Percentiles rank a stretch among this genome's conserved stretches.
Conservation (phyloP, 2,329 filamentous ascomycete species). For the Penicillium sclerotigenum region DNA sequence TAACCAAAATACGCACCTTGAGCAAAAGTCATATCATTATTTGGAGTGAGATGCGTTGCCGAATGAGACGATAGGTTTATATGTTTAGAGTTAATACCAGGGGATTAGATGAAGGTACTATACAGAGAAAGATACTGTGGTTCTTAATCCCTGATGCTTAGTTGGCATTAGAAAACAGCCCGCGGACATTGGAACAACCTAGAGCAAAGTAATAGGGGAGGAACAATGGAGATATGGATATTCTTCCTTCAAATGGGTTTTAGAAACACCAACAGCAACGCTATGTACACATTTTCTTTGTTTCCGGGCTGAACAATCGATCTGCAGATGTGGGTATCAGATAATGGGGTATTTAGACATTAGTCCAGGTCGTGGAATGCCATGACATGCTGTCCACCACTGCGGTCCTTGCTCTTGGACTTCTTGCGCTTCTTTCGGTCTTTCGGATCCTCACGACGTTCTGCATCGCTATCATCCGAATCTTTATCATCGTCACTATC, state of each 20-base stretch:
- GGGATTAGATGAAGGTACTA: neutral
- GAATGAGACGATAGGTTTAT: neutral
- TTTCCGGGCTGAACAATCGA: neutral
- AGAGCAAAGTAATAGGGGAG: neutral
- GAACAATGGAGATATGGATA: slow-evolving; percentile 2
- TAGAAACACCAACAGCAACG: slow-evolving; percentile 6
- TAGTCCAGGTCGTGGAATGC: slow-evolving; percentile 45
- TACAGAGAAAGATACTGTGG: neutral
- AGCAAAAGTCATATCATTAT: slow-evolving; percentile 70
- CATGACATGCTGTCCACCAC: slow-evolving; percentile 40
- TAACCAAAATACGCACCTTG: slow-evolving; percentile 90
- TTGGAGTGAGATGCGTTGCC: neutral
- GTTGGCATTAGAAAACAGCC: neutral
- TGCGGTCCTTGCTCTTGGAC: slow-evolving; percentile 44
- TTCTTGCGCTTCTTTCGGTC: slow-evolving; percentile 50
- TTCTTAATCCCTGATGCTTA: neutral
- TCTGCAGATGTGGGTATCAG: slow-evolving; percentile 25
- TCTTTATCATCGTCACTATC: slow-evolving; percentile 44
- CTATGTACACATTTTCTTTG: slow-evolving; percentile 9
- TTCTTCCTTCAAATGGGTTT: neutral
- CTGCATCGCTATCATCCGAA: slow-evolving; percentile 50
- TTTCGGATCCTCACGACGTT: slow-evolving; percentile 37
- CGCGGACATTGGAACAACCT: neutral
- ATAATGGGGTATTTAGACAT: slow-evolving; percentile 17
- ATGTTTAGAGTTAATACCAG: neutral